Conservation (phyloP, 345 rosid genomes). For the Hypericum androsaemum region DNA sequence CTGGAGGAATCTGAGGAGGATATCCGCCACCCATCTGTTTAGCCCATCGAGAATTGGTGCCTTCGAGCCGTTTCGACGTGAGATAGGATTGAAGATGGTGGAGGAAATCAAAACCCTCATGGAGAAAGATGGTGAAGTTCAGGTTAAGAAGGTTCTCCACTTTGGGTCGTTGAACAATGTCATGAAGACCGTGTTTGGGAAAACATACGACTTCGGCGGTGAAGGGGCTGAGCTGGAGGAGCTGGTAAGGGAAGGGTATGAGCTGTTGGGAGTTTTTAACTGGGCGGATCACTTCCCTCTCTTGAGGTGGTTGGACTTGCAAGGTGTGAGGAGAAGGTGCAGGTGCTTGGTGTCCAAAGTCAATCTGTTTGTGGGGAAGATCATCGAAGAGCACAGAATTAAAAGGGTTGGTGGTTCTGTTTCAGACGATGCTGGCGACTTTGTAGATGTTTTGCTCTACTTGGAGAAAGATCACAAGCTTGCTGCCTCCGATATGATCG, state of each 20-base stretch:
- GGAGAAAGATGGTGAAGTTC: constrained; percentile 24
- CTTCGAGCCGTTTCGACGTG: constrained; percentile 28
- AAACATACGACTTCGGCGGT: background rate
- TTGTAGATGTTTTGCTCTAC: constrained; percentile 41
- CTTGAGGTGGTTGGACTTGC: constrained; percentile 36
- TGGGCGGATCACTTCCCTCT: constrained; percentile 45
- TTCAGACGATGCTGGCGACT: constrained; percentile 21
- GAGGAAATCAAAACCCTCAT: constrained; percentile 15
- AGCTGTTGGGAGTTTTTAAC: constrained; percentile 34
- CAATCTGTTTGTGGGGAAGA: constrained; percentile 24
- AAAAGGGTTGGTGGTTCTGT: constrained; percentile 5
- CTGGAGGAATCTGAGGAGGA: constrained; percentile 46
- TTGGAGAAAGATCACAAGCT: constrained; percentile 47
- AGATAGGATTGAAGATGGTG: constrained; percentile 29
- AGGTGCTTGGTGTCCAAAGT: constrained; percentile 34
- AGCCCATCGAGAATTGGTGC: constrained; percentile 35
- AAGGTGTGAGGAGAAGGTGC: constrained; percentile 54
- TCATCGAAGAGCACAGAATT: constrained; percentile 26
- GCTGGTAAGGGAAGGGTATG: constrained; percentile 53
- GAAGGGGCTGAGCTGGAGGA: constrained; percentile 20
- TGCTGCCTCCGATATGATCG: constrained; percentile 37
- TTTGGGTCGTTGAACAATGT: constrained; percentile 38
- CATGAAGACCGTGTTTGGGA: constrained; percentile 45
- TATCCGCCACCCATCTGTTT: constrained; percentile 47
- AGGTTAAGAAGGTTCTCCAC: constrained; percentile 32